phyloP scores from a whole-genome alignment of 176 grass and related monocot genomes.

The Pharus latifolius region DNA sequence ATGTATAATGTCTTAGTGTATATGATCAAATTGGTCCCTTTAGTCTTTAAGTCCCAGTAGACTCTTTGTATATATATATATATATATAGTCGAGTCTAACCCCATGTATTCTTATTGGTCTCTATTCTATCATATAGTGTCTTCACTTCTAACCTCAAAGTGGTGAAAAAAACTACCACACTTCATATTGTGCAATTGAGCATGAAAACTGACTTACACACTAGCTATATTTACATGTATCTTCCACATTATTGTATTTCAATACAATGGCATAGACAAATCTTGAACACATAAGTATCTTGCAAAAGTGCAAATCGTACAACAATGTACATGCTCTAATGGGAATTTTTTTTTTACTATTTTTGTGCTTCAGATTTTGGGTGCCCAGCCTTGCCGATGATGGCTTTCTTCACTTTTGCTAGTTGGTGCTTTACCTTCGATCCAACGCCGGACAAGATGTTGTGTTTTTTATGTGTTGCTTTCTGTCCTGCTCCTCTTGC shows the following conservation, averaged over 20 bases:
- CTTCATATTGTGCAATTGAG: not conserved
- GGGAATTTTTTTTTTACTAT: slow-evolving; percentile 26
- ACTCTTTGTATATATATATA: too few relatives aligned
- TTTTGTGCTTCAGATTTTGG: slow-evolving; percentile 38
- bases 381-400: slow-evolving; percentile 62
- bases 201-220: slow-evolving; percentile 7
- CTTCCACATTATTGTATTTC: not conserved
- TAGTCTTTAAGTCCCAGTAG: too few relatives aligned
- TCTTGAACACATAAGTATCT: slow-evolving; percentile 11
- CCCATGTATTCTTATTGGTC: too few relatives aligned
- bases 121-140: too few relatives aligned
- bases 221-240: slow-evolving; percentile 30
- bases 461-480: slow-evolving; percentile 50
- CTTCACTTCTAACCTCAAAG: not conserved
- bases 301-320: slow-evolving; percentile 32
- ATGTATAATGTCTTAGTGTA: too few relatives aligned
- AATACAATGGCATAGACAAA: not conserved
- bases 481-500: slow-evolving; percentile 42
- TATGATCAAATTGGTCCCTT: too few relatives aligned
- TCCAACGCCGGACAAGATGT: slow-evolving; percentile 71
- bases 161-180: not conserved
- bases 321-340: slow-evolving; percentile 22
- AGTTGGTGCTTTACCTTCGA: slow-evolving; percentile 86
- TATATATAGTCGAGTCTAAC: too few relatives aligned
- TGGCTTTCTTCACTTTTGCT: slow-evolving; percentile 86